A percentile compares a stretch with the other conserved stretches of the same genome.
Conservation (phyloP, 345 rosid species). For the Eucalyptus regnans region DNA sequence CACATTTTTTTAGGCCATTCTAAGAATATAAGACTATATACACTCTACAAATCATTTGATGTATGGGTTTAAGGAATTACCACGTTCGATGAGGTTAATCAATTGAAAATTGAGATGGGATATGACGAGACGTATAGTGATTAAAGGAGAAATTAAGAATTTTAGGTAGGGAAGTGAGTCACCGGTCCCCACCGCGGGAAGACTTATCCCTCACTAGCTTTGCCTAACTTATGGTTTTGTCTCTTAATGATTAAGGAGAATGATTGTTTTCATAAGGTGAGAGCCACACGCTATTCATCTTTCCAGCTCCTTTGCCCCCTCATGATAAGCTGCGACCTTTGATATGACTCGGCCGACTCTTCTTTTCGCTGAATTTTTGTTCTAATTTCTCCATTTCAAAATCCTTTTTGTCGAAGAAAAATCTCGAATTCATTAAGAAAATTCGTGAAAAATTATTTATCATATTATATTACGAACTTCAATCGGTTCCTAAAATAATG, state of each 20-base stretch:
- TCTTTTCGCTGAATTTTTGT: neutral
- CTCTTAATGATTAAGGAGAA: neutral
- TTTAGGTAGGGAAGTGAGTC: neutral
- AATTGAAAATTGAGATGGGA: neutral
- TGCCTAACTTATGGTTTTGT: neutral
- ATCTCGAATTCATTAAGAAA: neutral
- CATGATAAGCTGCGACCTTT: neutral
- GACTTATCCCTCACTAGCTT: neutral
- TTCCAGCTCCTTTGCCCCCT: neutral
- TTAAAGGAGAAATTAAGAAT: slow-evolving; percentile 1
- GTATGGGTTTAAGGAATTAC: neutral
- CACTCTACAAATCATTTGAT: neutral
- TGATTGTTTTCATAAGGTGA: neutral
- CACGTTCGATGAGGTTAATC: neutral
- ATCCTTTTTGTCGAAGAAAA: neutral
- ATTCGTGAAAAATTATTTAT: neutral
- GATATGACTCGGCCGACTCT: neutral
- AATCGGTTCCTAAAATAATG: neutral
- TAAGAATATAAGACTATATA: neutral
- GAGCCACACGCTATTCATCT: neutral
- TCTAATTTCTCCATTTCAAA: neutral
- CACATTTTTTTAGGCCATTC: neutral
- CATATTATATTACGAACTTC: neutral
- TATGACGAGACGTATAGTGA: neutral
- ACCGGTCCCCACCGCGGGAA: neutral